Evolutionary conservation across 2,329 filamentous ascomycete genomes (phyloP).

Genomic region (Verticillium zaregamsianum): DNA sequence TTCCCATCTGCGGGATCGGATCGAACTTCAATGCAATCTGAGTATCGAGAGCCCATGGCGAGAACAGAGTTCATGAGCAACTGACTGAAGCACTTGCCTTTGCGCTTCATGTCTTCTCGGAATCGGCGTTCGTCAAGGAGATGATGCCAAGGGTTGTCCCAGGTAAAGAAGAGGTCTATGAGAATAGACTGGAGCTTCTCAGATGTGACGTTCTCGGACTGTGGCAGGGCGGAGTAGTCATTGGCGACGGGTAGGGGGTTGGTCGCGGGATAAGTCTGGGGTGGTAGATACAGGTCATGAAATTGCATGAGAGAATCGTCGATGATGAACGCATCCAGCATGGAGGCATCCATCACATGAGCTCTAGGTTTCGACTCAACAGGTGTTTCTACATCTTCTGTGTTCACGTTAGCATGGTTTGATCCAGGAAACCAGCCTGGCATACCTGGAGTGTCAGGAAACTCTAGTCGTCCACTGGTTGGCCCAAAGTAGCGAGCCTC

Average conservation of each 20-base stretch:
- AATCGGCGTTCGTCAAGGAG: conserved; percentile 29
- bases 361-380: neutral
- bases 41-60: conserved; percentile 27
- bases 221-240: neutral
- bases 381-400: neutral
- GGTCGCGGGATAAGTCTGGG: neutral
- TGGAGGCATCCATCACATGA: conserved; percentile 3
- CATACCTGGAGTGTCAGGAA: conserved; percentile 12
- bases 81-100: conserved; percentile 24
- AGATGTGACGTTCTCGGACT: neutral
- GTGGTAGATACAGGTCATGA: neutral
- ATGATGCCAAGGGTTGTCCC: conserved; percentile 31
- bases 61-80: conserved; percentile 28
- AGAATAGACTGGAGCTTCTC: conserved; percentile 22
- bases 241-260: neutral
- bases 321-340: conserved; percentile 5
- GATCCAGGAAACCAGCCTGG: neutral
- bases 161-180: conserved; percentile 29
- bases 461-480: conserved; percentile 28
- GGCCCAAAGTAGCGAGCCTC: conserved; percentile 31
- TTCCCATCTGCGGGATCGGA: conserved; percentile 24
- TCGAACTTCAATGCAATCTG: conserved; percentile 24
- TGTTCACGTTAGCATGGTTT: neutral
- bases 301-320: conserved; percentile 7
- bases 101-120: conserved; percentile 19